Percentiles rank a stretch among this genome's conserved stretches.
phyloP scores from a whole-genome alignment of 2,329 filamentous ascomycete species.

The Fusarium cicatricum region DNA sequence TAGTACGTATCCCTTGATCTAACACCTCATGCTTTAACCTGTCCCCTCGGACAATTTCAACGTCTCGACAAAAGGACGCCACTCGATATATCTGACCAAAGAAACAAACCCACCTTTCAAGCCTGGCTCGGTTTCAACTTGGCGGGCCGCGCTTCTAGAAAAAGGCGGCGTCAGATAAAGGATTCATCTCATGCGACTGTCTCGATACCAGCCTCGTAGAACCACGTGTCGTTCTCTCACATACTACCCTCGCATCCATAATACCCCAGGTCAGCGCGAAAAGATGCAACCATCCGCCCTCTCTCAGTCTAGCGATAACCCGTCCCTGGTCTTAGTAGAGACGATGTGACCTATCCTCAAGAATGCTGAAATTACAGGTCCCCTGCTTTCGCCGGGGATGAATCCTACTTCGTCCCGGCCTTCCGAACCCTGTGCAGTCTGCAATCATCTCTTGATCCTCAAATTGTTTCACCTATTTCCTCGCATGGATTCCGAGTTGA shows the following conservation, averaged over 20 bases:
- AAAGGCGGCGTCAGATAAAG: conserved; percentile 1
- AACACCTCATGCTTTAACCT: neutral
- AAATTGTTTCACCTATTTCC: neutral
- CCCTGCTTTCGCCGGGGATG: neutral
- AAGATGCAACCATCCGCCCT: too few relatives aligned
- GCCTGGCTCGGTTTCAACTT: conserved; percentile 18
- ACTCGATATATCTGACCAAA: conserved; percentile 21
- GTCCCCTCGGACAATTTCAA: neutral
- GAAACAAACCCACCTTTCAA: conserved; percentile 20
- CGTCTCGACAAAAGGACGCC: neutral
- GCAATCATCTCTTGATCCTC: too few relatives aligned
- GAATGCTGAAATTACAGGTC: conserved; percentile 1
- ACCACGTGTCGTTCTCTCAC: neutral
- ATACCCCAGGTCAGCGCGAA: neutral
- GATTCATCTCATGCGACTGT: neutral
- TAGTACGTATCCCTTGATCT: neutral
- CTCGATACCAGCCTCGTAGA: neutral
- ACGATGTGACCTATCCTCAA: neutral
- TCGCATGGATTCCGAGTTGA: too few relatives aligned
- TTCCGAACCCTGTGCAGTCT: neutral
- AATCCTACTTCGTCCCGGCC: conserved; percentile 4
- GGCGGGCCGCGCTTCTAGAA: conserved; percentile 7
- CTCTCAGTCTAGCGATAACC: too few relatives aligned
- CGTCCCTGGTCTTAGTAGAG: neutral
- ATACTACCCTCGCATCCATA: neutral